A percentile compares a stretch with the other conserved stretches of the same genome.
Evolutionary conservation across 2,329 filamentous ascomycete genomes (phyloP).

Genomic region (Fusarium falciforme): DNA sequence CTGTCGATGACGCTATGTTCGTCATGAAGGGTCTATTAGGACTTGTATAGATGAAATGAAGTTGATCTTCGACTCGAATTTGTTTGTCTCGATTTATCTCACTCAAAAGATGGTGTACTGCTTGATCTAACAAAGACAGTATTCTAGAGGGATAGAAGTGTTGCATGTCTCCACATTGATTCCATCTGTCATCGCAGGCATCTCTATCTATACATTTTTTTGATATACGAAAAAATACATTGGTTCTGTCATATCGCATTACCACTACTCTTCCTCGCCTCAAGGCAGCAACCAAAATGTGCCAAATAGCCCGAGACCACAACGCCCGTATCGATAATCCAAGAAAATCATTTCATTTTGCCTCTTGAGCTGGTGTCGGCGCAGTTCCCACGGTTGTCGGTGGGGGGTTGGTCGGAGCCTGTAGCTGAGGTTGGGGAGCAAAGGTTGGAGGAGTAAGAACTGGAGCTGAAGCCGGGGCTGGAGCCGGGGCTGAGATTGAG

Average conservation of each 20-base stretch:
- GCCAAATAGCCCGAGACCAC: neutral
- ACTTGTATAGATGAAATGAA: constrained; percentile 31
- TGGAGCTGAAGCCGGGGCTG: constrained; percentile 7
- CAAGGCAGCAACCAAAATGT: neutral
- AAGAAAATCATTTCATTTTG: neutral
- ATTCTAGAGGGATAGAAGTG: neutral
- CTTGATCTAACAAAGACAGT: neutral
- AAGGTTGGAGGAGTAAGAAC: neutral
- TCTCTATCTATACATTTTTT: neutral
- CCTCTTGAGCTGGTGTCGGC: neutral
- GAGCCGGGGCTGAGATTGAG: constrained; percentile 3
- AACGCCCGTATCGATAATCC: neutral
- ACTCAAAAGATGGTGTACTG: neutral
- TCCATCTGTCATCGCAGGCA: neutral
- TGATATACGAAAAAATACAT: neutral
- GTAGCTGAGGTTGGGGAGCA: neutral
- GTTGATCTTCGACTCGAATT: constrained; percentile 2
- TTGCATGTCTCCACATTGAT: neutral
- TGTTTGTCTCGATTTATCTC: neutral
- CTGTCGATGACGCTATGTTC: neutral
- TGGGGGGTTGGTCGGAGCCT: neutral
- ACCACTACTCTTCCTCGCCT: neutral
- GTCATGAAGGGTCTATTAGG: constrained; percentile 4
- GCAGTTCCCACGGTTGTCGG: neutral
- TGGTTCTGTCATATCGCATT: neutral